A percentile compares a stretch with the other conserved stretches of the same genome.
phyloP scores from a whole-genome alignment of 1,284 basidiomycete genomes.

The Porogramme epimiltina region DNA sequence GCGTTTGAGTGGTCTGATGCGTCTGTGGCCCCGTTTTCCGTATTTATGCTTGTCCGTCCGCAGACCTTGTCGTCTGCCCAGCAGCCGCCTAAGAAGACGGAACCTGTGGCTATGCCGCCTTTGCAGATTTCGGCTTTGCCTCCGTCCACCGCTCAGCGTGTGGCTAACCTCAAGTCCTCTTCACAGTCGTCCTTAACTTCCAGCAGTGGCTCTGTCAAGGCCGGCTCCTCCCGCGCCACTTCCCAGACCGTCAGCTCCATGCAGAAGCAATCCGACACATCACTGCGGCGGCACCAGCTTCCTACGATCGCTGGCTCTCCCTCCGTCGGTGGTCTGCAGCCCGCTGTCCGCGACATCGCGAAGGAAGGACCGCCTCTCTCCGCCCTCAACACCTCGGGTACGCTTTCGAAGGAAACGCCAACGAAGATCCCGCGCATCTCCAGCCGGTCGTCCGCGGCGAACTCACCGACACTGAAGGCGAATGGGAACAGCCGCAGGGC shows the following conservation, averaged over 20 bases:
- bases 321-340: conserved; percentile 65
- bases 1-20: conserved; percentile 29
- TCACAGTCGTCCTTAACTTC: conserved; percentile 47
- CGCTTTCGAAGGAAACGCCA: conserved; percentile 77
- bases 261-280: conserved; percentile 80
- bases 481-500: conserved; percentile 56
- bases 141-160: conserved; percentile 74
- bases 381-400: conserved; percentile 49
- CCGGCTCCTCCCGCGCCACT: conserved; percentile 62
- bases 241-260: conserved; percentile 78
- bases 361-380: conserved; percentile 59
- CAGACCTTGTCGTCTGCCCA: conserved; percentile 88
- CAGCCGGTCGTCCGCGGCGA: conserved; percentile 69
- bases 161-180: conserved; percentile 72
- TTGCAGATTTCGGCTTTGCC: conserved; percentile 87
- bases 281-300: conserved; percentile 72
- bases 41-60: conserved; percentile 9
- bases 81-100: conserved; percentile 57
- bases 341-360: conserved; percentile 48
- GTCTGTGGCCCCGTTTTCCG: conserved; percentile 5
- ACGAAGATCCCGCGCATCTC: conserved; percentile 95
- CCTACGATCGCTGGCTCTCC: conserved; percentile 92
- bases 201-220: conserved; percentile 43
- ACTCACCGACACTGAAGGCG: conserved; percentile 66
- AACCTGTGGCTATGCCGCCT: conserved; percentile 74